Evolutionary conservation across 2,329 filamentous ascomycete species (phyloP), one percentile per base, ranked within the genome.

Genomic region (Myriosclerotinia duriaeana): DNA sequence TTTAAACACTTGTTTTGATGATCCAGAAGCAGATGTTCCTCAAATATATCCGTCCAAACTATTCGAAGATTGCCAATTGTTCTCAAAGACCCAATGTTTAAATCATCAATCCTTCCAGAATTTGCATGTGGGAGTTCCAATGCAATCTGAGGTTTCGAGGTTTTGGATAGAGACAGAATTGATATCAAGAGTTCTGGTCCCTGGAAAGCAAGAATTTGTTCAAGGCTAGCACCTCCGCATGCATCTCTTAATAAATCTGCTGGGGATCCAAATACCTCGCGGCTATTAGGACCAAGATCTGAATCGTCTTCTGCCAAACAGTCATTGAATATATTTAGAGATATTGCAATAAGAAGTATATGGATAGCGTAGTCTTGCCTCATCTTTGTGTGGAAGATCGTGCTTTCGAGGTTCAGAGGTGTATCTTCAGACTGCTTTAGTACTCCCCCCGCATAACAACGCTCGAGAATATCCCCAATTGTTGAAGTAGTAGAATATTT

Each of bases 201-300:
- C 14, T 38, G 58, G n/a, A 61, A 50, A 26, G 58, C 58, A 38
- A 48, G 44, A 40, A 61, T 61, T 52, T 61, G 42, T 36, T 50
- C 58, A 20, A 61, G 38, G 5, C 38, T 55, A 3, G 36, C 53
- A 55, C 53, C n/a, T 9, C 20, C 36, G 22, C 34, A 55, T 40
- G 34, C 53, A 14, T 55, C 53, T 42, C 53, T 42, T 8, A 55
- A 40, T 5, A 55, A 8, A 55, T 55, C 53, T 15, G 4, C 40
- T 11, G 53, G 53, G 7, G 53, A 54, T 30, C 53, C n/a, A n/a
- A 54, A 12, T n/a, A 38, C 14, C 53, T 54, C 30, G 17, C 12
- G n/a, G 36, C 34, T 61, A 11, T 48, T 22, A 7, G 4, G 58
- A 17, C 7, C 42, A 20, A 48, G 17, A 15, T 38, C 20, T n/a